phyloP scores from a whole-genome alignment of 2,329 filamentous ascomycete species.

The Colletotrichum incanum region DNA sequence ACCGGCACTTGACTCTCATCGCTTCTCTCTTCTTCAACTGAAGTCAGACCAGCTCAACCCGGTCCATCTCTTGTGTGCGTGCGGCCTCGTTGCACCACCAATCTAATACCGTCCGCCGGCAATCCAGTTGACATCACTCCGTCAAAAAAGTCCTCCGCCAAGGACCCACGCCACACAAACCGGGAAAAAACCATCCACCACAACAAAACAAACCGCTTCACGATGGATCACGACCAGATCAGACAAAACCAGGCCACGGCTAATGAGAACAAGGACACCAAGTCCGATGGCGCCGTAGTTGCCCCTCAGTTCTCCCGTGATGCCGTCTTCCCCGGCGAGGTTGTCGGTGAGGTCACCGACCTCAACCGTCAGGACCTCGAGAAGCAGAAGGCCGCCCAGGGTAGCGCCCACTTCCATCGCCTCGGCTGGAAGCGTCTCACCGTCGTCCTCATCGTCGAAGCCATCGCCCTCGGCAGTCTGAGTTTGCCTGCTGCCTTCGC shows the following conservation, averaged over 20 bases:
- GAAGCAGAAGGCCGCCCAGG: constrained; percentile 62
- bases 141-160: constrained; percentile 7
- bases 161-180: constrained; percentile 25
- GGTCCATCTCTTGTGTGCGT: constrained; percentile 22
- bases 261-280: constrained; percentile 37
- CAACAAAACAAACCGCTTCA: not conserved
- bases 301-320: constrained; percentile 43
- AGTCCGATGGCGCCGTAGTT: constrained; percentile 34
- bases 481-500: constrained; percentile 68
- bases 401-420: constrained; percentile 65
- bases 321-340: constrained; percentile 47
- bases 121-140: constrained; percentile 7
- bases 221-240: constrained; percentile 44
- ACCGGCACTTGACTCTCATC: constrained; percentile 24
- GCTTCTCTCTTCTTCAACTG: constrained; percentile 21
- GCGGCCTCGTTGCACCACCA: constrained; percentile 3
- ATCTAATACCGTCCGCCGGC: not conserved
- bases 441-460: constrained; percentile 70
- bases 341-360: constrained; percentile 47
- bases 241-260: constrained; percentile 16
- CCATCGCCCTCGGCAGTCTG: constrained; percentile 69
- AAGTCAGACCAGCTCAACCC: constrained; percentile 35
- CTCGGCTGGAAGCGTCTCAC: constrained; percentile 72
- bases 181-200: not conserved
- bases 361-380: constrained; percentile 58